Evolutionary conservation across 139 green algal genomes (phyloP).

Genomic region (Micromonas commoda): DNA sequence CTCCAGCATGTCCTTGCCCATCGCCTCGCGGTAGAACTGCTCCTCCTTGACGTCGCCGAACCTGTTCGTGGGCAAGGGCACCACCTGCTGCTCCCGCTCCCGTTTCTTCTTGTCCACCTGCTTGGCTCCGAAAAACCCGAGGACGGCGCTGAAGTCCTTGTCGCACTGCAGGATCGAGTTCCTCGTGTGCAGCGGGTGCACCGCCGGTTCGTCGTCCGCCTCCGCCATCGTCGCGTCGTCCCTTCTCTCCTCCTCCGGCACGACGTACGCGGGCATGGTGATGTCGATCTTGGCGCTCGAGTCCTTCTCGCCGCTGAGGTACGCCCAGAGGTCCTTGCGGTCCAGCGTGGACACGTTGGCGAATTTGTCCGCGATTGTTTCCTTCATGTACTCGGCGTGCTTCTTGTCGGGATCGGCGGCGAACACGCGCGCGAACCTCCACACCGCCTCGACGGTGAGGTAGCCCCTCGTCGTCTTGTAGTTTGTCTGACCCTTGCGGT

Average conservation of each 20-base stretch:
- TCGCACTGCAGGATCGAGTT: slow-evolving; percentile 1
- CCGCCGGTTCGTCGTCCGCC: neutral
- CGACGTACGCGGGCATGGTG: neutral
- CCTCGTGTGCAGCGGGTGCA: neutral
- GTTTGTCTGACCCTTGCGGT: neutral
- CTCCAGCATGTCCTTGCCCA: slow-evolving; percentile 1
- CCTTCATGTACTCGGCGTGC: neutral
- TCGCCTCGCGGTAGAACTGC: neutral
- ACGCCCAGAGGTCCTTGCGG: neutral
- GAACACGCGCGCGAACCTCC: neutral
- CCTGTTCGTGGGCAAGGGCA: neutral
- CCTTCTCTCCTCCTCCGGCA: neutral
- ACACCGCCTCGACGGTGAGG: neutral
- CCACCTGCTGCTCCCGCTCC: neutral
- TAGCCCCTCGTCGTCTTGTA: neutral
- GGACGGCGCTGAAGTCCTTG: slow-evolving; percentile 2
- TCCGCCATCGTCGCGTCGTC: neutral
- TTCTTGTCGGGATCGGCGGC: neutral
- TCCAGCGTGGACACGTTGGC: neutral
- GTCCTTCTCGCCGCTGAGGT: neutral
- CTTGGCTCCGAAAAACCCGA: neutral
- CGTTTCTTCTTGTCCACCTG: neutral
- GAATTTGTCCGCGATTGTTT: neutral
- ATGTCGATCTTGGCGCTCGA: neutral
- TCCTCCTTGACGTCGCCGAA: slow-evolving; percentile 15